A percentile compares a stretch with the other conserved stretches of the same genome.
Evolutionary conservation across 805 yeast genomes (phyloP).

Genomic region (Zygosaccharomyces siamensis): DNA sequence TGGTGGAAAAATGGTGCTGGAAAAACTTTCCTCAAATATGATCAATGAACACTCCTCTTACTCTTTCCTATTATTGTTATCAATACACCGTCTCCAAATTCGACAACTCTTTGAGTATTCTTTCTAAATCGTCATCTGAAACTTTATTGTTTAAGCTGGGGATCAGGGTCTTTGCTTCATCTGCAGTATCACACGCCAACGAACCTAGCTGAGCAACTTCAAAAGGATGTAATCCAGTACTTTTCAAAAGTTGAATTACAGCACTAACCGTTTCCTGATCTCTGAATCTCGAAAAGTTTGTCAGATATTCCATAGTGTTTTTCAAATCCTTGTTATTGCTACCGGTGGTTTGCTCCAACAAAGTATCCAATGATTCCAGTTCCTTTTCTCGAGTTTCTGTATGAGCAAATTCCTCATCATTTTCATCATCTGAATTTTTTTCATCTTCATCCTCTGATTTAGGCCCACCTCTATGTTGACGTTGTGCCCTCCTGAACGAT

Average conservation of each 20-base stretch:
- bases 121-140: conserved; percentile 80
- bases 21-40: conserved; percentile 27
- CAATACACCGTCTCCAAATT: conserved; percentile 48
- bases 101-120: conserved; percentile 80
- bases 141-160: conserved; percentile 83
- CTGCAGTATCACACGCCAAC: conserved; percentile 91
- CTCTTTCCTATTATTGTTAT: background rate
- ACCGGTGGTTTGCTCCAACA: conserved; percentile 42
- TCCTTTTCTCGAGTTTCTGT: conserved; percentile 46
- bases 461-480: conserved; percentile 16
- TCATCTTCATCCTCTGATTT: conserved; percentile 27
- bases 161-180: conserved; percentile 90
- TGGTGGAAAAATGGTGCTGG: conserved; percentile 76
- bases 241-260: conserved; percentile 76
- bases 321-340: conserved; percentile 84
- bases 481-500: conserved; percentile 42
- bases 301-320: conserved; percentile 82
- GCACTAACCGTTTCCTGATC: conserved; percentile 91
- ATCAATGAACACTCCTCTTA: conserved; percentile 2
- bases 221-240: conserved; percentile 83
- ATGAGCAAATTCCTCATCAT: conserved; percentile 37
- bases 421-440: conserved; percentile 22
- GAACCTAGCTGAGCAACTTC: conserved; percentile 89
- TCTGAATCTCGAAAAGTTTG: conserved; percentile 83
- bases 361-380: conserved; percentile 30